Percentiles rank a stretch among this genome's conserved stretches.
phyloP scores from a whole-genome alignment of 768 basidiomycete genomes.

The Trametes villosa region DNA sequence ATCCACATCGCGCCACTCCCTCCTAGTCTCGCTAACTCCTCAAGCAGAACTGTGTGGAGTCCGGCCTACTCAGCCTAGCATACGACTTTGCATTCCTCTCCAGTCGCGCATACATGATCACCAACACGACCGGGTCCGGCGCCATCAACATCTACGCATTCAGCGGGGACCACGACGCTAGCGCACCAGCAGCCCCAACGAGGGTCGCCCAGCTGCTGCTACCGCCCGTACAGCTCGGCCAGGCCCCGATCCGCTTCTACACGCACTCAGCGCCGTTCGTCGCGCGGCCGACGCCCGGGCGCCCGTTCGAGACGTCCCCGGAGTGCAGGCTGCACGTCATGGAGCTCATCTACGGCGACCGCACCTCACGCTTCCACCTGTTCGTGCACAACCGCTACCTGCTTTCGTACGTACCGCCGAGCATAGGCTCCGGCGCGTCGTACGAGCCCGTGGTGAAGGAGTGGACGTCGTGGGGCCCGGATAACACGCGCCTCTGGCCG shows the following conservation, averaged over 20 bases:
- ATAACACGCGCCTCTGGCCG: slow-evolving; percentile 38
- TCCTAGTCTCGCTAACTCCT: slow-evolving; percentile 15
- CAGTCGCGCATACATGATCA: slow-evolving; percentile 47
- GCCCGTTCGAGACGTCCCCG: slow-evolving; percentile 30
- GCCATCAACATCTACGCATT: slow-evolving; percentile 50
- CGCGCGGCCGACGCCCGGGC: slow-evolving; percentile 12
- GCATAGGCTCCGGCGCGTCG: not conserved
- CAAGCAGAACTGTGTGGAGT: slow-evolving; percentile 36
- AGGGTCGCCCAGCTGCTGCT: slow-evolving; percentile 33
- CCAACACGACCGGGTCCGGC: slow-evolving; percentile 39
- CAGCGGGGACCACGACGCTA: slow-evolving; percentile 8
- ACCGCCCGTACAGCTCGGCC: slow-evolving; percentile 23
- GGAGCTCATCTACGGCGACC: slow-evolving; percentile 32
- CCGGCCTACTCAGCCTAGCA: slow-evolving; percentile 32
- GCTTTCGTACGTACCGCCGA: slow-evolving; percentile 19
- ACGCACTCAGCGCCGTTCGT: slow-evolving; percentile 38
- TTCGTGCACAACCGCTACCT: slow-evolving; percentile 41
- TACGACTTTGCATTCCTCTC: slow-evolving; percentile 55
- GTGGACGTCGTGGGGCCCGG: slow-evolving; percentile 47
- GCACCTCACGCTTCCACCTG: slow-evolving; percentile 29
- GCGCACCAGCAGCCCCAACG: slow-evolving; percentile 7
- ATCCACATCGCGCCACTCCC: slow-evolving; percentile 11
- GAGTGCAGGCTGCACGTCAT: slow-evolving; percentile 35
- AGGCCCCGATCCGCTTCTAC: slow-evolving; percentile 22
- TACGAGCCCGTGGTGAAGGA: slow-evolving; percentile 17